Base-by-base conservation (phyloP, 1,284 basidiomycete genomes). In the Ganoderma meredithae region DNA sequence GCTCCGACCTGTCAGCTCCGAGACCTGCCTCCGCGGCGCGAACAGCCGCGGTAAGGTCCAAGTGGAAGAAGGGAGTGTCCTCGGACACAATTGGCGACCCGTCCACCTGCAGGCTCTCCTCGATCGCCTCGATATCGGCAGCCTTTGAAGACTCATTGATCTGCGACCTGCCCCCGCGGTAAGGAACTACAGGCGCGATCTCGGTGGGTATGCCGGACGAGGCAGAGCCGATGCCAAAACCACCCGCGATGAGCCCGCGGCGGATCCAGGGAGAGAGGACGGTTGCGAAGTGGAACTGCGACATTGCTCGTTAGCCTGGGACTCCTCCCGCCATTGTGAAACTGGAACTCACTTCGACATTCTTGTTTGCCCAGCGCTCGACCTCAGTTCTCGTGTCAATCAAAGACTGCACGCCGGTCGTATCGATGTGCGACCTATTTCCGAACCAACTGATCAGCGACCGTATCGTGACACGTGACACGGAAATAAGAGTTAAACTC, bases 191-290 rank as follows among this genome's bases (percentile, higher is more conserved):
- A 40, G 90, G 83, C 1, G 92, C 94, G 67, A 96, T 83, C 75
- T 96, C 95, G 25, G 81, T 81, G 3, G 85, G 85, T 5, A 80
- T 71, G 41, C 79, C 79, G 7, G 82, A 81, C 13, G 84, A 75
- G 1, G 84, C 78, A 3, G 78, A 73, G 7, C 91, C 88, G 31
- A 83, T 84, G 7, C 96, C 96, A 76, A 98, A 97, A 1, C 95
- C 94, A 65, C 92, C 95, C 15, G 94, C 95, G 71, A 95, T 85
- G 59, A 98, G 87, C 2, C 94, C 95, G 61, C 96, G 91, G 67
- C 94, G 90, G 67, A 97, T 95, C 97, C 97, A 99, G 0, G 96
- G 96, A 0, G 95, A 97, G 64, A 97, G 87, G 64, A 99, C 87
- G 33, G 90, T 89, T 10, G 94, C 91, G 78, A 97, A 97, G 81